Percentiles rank a stretch among this genome's conserved stretches.
phyloP scores from a whole-genome alignment of 495 filamentous ascomycete species.

The Barbatosphaeria neglecta region DNA sequence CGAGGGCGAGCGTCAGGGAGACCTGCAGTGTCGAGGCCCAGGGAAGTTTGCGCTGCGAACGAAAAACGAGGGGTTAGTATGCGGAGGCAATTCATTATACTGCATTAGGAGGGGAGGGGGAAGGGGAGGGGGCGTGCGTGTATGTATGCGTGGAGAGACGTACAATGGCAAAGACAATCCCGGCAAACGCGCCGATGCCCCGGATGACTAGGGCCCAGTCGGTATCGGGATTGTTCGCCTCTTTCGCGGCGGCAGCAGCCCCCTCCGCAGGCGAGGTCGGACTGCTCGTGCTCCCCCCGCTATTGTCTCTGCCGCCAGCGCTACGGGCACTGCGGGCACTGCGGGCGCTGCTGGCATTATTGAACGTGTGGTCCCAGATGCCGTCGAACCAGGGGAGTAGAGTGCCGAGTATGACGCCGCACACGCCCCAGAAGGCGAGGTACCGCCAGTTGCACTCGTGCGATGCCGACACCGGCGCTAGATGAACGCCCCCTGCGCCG shows the following conservation, averaged over 20 bases:
- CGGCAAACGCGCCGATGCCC: constrained; percentile 86
- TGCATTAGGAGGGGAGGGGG: background rate
- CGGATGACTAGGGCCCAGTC: constrained; percentile 78
- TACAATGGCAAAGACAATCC: constrained; percentile 94
- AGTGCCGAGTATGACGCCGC: constrained; percentile 64
- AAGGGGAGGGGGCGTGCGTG: background rate
- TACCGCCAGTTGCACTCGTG: constrained; percentile 52
- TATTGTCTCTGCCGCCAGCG: too few species aligned
- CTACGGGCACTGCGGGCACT: background rate
- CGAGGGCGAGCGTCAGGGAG: constrained; percentile 79
- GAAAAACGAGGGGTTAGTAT: constrained; percentile 4
- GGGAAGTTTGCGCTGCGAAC: constrained; percentile 61
- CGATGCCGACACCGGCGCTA: constrained; percentile 26
- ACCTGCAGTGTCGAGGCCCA: constrained; percentile 93
- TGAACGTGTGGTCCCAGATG: constrained; percentile 35
- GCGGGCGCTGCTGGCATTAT: background rate
- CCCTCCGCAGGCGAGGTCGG: too few species aligned
- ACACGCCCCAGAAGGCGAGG: constrained; percentile 66
- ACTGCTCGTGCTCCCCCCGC: too few species aligned
- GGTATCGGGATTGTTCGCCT: constrained; percentile 14
- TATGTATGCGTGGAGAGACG: constrained; percentile 15
- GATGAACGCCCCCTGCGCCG: too few species aligned
- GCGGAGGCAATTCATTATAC: background rate
- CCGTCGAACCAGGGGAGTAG: constrained; percentile 77
- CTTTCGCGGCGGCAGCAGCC: constrained; percentile 6